Evolutionary conservation across 352 stramenopile genomes (phyloP), one percentile per base, ranked within the genome.

Genomic region (Globisporangium parvum): DNA sequence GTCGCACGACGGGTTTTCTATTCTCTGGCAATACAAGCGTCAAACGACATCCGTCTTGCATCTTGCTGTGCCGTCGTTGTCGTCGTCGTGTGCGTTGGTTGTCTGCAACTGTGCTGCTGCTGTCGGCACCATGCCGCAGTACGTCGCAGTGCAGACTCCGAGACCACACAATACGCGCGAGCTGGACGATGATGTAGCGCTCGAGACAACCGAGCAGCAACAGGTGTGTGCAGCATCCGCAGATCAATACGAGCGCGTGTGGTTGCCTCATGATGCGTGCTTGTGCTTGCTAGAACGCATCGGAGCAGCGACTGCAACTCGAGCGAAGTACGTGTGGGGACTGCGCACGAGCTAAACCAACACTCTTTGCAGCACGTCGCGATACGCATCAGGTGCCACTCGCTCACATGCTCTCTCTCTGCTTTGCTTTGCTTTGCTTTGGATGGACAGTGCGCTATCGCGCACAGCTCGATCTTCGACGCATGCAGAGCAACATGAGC

Each of bases 141-240:
- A 74, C 55, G 45, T 63, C 17, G 65, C 64, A 42, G 46, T 67
- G 33, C n/a, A 23, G 56, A 77, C 69, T 40, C 69, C 62, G 12
- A 47, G 33, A 23, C 6, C 9, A 8, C 20, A n/a, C 15, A n/a
- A 14, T 18, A 9, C 28, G 26, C 28, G 40, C 52, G 26, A 57
- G 28, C 26, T 51, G n/a, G 41, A 39, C 18, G 41, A 51, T 5
- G 28, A 44, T 6, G 20, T 14, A 24, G 53, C 49, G 21, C 53
- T 46, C 6, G 39, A 45, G 39, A 18, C 14, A 20, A 3, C 26
- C 3, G 41, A 47, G 41, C 41, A 47, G n/a, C 41, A 47, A 45
- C 39, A 45, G 39, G 15, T 45, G 6, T 12, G 20, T 20, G 14
- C n/a, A n/a, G n/a, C n/a, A n/a, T n/a, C n/a, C n/a, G n/a, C n/a